Conservation (phyloP, 768 basidiomycete species). For the Galerina sulciceps region DNA sequence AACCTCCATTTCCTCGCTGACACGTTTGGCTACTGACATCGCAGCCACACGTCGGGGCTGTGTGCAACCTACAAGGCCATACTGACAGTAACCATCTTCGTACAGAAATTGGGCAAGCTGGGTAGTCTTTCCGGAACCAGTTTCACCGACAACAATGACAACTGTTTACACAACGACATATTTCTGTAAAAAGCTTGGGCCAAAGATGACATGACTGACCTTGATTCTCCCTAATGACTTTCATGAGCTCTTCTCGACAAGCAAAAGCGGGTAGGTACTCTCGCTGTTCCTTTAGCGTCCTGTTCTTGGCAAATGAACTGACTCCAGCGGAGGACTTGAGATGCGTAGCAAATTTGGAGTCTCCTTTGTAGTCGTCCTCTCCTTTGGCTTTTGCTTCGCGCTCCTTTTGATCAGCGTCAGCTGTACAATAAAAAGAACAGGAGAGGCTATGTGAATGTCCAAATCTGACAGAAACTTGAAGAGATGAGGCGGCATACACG, state of each 20-base stretch:
- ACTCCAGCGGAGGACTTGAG: constrained; percentile 79
- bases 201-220: constrained; percentile 47
- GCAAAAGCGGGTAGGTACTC: constrained; percentile 98
- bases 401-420: constrained; percentile 55
- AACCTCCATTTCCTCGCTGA: constrained; percentile 99
- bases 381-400: constrained; percentile 57
- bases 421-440: constrained; percentile 45
- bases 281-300: constrained; percentile 92
- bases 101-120: constrained; percentile 95
- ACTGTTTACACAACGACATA: constrained; percentile 50
- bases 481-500: constrained; percentile 35
- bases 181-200: neutral
- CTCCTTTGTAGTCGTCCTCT: constrained; percentile 83
- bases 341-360: constrained; percentile 97
- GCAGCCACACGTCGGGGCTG: constrained; percentile 99
- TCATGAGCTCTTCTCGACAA: constrained; percentile 91
- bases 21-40: constrained; percentile 99
- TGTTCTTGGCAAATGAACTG: constrained; percentile 77
- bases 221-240: constrained; percentile 91
- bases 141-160: constrained; percentile 96
- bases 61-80: constrained; percentile 94
- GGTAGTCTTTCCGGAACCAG: constrained; percentile 99
- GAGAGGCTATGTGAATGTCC: constrained; percentile 78
- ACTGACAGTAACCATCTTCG: constrained; percentile 92
- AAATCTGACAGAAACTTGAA: constrained; percentile 47